phyloP scores from a whole-genome alignment of 371 early-diverging fungal species.

The Mortierella polycephala region DNA sequence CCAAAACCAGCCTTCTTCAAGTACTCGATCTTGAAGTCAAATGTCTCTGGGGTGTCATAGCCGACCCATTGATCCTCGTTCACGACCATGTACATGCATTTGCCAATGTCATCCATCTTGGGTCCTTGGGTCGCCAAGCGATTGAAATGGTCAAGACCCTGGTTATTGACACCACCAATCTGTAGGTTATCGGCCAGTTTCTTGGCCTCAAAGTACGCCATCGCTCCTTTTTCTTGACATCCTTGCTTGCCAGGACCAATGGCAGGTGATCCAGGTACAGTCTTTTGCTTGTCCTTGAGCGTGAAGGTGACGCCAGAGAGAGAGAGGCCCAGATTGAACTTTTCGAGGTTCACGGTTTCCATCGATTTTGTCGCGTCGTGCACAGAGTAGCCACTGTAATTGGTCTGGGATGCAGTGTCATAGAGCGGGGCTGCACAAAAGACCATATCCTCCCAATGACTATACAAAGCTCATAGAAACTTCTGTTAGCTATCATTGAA shows the following conservation, averaged over 20 bases:
- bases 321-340: slow-evolving; percentile 49
- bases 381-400: slow-evolving; percentile 52
- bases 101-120: slow-evolving; percentile 27
- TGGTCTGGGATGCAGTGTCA: slow-evolving; percentile 36
- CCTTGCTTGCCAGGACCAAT: slow-evolving; percentile 40
- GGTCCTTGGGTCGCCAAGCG: slow-evolving; percentile 40
- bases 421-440: slow-evolving; percentile 48
- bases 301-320: slow-evolving; percentile 52
- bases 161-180: slow-evolving; percentile 16
- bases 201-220: slow-evolving; percentile 45
- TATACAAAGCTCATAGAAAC: not conserved
- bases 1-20: slow-evolving; percentile 40
- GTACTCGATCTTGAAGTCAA: slow-evolving; percentile 37
- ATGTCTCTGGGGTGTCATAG: slow-evolving; percentile 45
- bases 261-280: slow-evolving; percentile 39
- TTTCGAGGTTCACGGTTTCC: slow-evolving; percentile 38
- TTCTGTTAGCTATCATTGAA: not conserved
- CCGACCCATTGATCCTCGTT: slow-evolving; percentile 49
- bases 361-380: slow-evolving; percentile 43
- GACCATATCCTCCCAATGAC: slow-evolving; percentile 54
- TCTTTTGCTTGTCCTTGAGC: slow-evolving; percentile 37
- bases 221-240: slow-evolving; percentile 52
- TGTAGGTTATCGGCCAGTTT: slow-evolving; percentile 33
- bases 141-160: slow-evolving; percentile 22
- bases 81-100: slow-evolving; percentile 54